These are phyloP conservation scores for Silene conica DNA, from an alignment of 148 eudicot species.

Conservation along the genomic window DNA sequence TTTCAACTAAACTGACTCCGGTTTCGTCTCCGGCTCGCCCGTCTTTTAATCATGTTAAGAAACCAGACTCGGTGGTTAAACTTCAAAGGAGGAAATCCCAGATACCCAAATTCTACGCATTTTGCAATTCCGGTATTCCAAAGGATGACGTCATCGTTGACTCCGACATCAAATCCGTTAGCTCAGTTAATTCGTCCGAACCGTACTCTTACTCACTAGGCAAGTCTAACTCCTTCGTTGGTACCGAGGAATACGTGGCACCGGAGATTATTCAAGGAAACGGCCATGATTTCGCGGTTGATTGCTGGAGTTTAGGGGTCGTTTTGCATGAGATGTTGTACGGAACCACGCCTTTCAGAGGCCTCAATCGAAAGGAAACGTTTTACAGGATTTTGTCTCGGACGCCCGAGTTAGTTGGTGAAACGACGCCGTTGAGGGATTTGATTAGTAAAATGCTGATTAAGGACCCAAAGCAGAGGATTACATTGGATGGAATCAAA, in stretches of 20 bases:
- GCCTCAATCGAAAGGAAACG: conserved; percentile 63
- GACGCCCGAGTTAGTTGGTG: conserved; percentile 57
- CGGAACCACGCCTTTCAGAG: conserved; percentile 75
- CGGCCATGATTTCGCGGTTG: conserved; percentile 74
- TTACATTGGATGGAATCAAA: conserved; percentile 55
- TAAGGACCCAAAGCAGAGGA: conserved; percentile 60
- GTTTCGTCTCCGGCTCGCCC: conserved; percentile 32
- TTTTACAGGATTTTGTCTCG: conserved; percentile 48
- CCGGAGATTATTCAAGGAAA: conserved; percentile 66
- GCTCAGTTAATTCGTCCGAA: conserved; percentile 28
- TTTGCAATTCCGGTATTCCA: conserved; percentile 48
- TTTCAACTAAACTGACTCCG: conserved; percentile 59
- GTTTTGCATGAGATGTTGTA: conserved; percentile 78
- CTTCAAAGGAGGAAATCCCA: conserved; percentile 23
- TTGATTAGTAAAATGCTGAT: conserved; percentile 55
- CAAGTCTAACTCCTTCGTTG: conserved; percentile 80
- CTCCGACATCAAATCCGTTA: conserved; percentile 7
- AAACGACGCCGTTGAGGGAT: conserved; percentile 76
- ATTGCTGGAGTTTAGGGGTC: conserved; percentile 80
- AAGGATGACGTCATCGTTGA: conserved; percentile 31
- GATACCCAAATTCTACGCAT: conserved; percentile 9
- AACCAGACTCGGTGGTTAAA: conserved; percentile 6
- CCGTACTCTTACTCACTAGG: conserved; percentile 35
- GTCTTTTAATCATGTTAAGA: background rate
- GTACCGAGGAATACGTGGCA: conserved; percentile 92